phyloP scores from a whole-genome alignment of 257 asterid species.

The Ehretia macrophylla region DNA sequence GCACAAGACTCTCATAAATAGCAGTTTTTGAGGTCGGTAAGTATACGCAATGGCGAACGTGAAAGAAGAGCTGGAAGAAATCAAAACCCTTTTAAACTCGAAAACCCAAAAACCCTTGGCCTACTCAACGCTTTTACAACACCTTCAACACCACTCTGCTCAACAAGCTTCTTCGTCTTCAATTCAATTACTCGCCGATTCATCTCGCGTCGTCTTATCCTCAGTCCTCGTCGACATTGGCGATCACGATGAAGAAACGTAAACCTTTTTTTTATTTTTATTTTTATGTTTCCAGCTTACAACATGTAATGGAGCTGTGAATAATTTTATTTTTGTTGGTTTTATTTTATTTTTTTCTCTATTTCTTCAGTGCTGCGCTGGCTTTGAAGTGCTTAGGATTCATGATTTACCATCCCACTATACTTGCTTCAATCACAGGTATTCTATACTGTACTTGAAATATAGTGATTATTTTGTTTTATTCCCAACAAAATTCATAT shows the following conservation, averaged over 20 bases:
- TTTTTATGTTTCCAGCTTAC: not conserved
- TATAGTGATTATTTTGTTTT: too few relatives aligned
- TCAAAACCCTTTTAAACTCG: conserved; percentile 26
- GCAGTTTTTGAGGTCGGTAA: too few relatives aligned
- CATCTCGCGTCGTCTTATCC: conserved; percentile 35
- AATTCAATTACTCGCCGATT: conserved; percentile 36
- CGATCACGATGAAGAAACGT: conserved; percentile 62
- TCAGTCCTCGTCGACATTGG: conserved; percentile 32
- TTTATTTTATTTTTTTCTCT: conserved; percentile 3
- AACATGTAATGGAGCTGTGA: not conserved
- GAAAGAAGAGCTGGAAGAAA: conserved; percentile 43
- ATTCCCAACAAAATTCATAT: too few relatives aligned
- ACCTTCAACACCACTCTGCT: conserved; percentile 43
- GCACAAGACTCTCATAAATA: too few relatives aligned
- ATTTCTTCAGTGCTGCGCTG: conserved; percentile 51
- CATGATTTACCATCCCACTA: conserved; percentile 71
- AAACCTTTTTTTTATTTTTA: not conserved
- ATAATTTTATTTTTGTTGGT: not conserved
- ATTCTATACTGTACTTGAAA: conserved; percentile 8
- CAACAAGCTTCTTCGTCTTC: conserved; percentile 30
- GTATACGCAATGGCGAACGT: conserved; percentile 33
- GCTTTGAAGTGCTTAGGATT: conserved; percentile 88
- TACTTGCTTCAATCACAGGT: conserved; percentile 53
- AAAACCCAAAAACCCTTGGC: conserved; percentile 30
- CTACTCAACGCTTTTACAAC: conserved; percentile 47